Evolutionary conservation across 2,329 filamentous ascomycete genomes (phyloP).

Genomic region (Scedosporium apiospermum): DNA sequence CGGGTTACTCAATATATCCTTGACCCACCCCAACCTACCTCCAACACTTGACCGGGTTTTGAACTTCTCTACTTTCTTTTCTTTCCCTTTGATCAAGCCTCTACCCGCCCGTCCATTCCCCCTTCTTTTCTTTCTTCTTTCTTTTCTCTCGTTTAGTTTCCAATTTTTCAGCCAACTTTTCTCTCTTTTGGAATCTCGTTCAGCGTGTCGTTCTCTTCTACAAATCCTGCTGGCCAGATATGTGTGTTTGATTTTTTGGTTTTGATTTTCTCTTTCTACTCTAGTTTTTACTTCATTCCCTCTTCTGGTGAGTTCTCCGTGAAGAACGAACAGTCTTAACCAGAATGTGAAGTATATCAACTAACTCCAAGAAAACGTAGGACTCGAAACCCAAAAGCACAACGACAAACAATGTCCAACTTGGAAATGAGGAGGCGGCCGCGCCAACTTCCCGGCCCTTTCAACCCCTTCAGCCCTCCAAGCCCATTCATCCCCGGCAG

Average conservation of each 20-base stretch:
- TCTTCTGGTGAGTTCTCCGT: neutral
- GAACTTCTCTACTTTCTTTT: neutral
- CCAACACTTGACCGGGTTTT: conserved; percentile 4
- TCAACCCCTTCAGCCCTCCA: neutral
- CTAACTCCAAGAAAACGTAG: neutral
- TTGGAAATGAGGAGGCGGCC: neutral
- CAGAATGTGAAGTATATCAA: neutral
- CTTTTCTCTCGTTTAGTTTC: neutral
- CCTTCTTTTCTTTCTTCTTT: neutral
- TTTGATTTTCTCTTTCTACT: neutral
- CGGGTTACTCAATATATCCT: conserved; percentile 7
- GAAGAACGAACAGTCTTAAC: neutral
- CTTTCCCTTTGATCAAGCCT: neutral
- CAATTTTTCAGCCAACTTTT: neutral
- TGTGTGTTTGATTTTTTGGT: neutral
- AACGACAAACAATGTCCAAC: neutral
- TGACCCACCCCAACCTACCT: neutral
- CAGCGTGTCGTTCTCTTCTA: conserved; percentile 5
- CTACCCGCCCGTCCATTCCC: neutral
- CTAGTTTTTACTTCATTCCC: neutral
- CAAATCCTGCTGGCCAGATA: conserved; percentile 7
- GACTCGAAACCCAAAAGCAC: neutral
- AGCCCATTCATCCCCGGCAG: neutral
- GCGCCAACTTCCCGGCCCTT: neutral
- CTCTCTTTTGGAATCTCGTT: neutral